Evolutionary conservation across 805 yeast genomes (phyloP), one percentile per base, ranked within the genome.

Genomic region (Cyberlindnera meyerae): DNA sequence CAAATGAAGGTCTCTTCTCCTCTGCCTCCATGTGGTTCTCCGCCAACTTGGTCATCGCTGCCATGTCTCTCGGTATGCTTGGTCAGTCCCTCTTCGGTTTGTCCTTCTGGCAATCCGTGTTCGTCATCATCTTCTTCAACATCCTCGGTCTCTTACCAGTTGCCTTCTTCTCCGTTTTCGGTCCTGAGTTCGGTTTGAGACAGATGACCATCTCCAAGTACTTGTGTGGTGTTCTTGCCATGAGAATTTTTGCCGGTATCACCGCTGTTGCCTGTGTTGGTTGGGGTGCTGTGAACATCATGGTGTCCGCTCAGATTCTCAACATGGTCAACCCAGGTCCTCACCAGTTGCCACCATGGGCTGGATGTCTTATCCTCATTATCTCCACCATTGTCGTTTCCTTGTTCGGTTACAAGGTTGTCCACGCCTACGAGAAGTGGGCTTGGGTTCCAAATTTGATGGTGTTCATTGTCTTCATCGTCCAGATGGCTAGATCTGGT

Each of bases 231-330:
- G 77, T 81, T 61, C 57, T 66, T 22, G 80, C 82, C 31, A 79
- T 83, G 63, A 75, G 95, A 58, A 70, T 87, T 39, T 82, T 86
- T 54, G 80, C 94, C 8, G 60, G 81, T 31, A 68, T 89, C 57
- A 87, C 88, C 57, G 73, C 79, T 53, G 61, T 89, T 44, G 89
- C 95, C 18, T 85, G 95, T 73, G 76, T 88, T 38, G 96, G 97
- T 51, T 89, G 97, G 97, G 84, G 93, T 62, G 86, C 95, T 8
- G 90, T 87, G 32, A 89, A 89, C 63, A 85, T 84, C 44, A 83
- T 88, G 75, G 82, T 88, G 21, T 78, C 93, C 24, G 95, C 96
- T 17, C 93, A 86, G 60, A 65, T 88, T 45, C 67, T 88, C 42
- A 78, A 81, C 62, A 76, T 82, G 55, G 81, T 89, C 43, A 86